Conservation (phyloP, 805 yeast genomes). For the Kluyveromyces starmeri region DNA sequence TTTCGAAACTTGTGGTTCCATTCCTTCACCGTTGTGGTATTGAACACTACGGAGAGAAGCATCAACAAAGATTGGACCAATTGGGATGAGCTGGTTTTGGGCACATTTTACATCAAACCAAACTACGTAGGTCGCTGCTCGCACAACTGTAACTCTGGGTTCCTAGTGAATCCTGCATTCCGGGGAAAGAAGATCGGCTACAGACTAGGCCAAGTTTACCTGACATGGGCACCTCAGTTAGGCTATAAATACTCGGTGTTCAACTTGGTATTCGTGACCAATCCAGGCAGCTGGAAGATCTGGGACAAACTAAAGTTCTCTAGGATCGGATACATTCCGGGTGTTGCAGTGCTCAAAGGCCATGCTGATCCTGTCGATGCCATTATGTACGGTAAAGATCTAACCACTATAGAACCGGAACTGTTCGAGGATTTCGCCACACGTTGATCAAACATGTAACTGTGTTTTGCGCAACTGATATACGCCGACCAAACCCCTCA, state of each 20-base stretch:
- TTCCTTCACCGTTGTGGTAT: conserved; percentile 54
- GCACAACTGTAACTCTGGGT: conserved; percentile 84
- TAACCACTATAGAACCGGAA: conserved; percentile 27
- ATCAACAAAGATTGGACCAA: conserved; percentile 22
- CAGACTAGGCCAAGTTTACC: conserved; percentile 57
- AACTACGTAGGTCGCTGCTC: conserved; percentile 79
- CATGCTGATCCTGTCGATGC: conserved; percentile 62
- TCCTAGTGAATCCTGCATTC: conserved; percentile 49
- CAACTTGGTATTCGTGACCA: conserved; percentile 78
- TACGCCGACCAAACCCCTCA: too few relatives aligned
- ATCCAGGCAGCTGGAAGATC: conserved; percentile 60
- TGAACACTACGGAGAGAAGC: conserved; percentile 33
- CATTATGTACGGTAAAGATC: conserved; percentile 61
- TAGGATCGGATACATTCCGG: conserved; percentile 62
- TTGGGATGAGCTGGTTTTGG: conserved; percentile 48
- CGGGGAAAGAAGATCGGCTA: conserved; percentile 68
- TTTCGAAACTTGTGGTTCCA: conserved; percentile 61
- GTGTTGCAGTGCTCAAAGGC: conserved; percentile 69
- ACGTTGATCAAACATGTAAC: too few relatives aligned
- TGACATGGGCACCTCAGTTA: conserved; percentile 63
- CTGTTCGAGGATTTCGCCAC: conserved; percentile 17
- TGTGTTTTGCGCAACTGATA: too few relatives aligned
- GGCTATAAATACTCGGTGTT: conserved; percentile 81
- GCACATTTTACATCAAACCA: conserved; percentile 77
- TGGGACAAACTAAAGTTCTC: conserved; percentile 85